Evolutionary conservation across 768 basidiomycete species (phyloP), one percentile per base, ranked within the genome.

Genomic region (Mycena chlorophos): DNA sequence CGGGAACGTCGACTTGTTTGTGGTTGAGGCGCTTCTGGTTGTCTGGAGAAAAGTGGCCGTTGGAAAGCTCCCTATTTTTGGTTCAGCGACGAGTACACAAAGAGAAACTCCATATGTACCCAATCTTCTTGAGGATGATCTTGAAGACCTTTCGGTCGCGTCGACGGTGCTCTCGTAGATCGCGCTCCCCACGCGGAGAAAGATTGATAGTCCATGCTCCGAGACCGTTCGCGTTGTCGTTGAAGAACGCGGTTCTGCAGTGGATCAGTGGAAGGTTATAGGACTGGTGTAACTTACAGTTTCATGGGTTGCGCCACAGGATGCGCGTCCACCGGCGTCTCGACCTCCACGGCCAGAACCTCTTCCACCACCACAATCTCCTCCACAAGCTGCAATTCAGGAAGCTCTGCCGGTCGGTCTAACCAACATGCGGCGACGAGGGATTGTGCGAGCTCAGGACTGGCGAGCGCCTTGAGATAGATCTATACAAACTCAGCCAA

Each of bases 41-140:
- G 54, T 85, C 82, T 12, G 75, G 73, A 1, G 87, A 88, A 62
- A 89, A 88, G 53, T 83, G 79, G 0, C 87, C 88, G 3, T 79
- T 77, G 0, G 88, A 89, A 12, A 90, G 75, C 56, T 89, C 84
- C 63, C 88, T 89, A 5, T 30, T 47, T n/a, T 19, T 10, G 12
- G 37, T 45, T 27, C 50, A 51, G 14, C n/a, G 25, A 51, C 22
- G 47, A 43, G 17, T 20, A 5, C 29, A 14, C 30, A 5, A 23
- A 46, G 46, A 29, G 38, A n/a, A 13, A 8, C 52, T 22, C 2
- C 23, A 23, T 29, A 63, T 76, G 25, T 47, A 86, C 88, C 76
- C 82, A 64, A 89, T 86, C 65, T 89, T 89, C 69, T 86, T 88
- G 34, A 86, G 62, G 25, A 84, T 76, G 40, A 85, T 83, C 14